Conservation (phyloP, 2,329 filamentous ascomycete genomes). For the Tolypocladium paradoxum region DNA sequence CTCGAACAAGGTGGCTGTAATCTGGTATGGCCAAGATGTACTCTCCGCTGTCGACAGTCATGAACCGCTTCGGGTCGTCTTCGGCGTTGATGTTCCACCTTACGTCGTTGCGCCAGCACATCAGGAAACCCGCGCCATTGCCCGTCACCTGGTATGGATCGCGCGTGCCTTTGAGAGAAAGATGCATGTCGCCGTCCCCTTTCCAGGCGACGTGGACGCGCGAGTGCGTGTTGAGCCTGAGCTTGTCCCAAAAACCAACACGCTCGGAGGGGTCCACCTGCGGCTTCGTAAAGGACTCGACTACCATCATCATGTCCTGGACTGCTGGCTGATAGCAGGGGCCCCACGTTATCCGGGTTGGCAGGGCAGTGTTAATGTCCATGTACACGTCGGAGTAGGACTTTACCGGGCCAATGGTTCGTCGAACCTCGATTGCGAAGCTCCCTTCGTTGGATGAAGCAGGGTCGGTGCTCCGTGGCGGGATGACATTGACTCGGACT, state of each 20-base stretch:
- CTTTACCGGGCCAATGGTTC: constrained; percentile 91
- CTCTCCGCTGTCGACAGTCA: constrained; percentile 91
- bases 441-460: constrained; percentile 45
- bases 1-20: constrained; percentile 76
- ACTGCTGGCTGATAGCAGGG: constrained; percentile 96
- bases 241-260: constrained; percentile 98
- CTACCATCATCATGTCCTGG: constrained; percentile 99
- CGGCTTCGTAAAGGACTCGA: constrained; percentile 95
- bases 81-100: constrained; percentile 75
- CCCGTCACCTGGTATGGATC: constrained; percentile 92
- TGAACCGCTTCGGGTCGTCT: constrained; percentile 83
- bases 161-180: constrained; percentile 81
- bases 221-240: constrained; percentile 87
- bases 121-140: constrained; percentile 86
- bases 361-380: constrained; percentile 85
- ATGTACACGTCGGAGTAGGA: constrained; percentile 88
- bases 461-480: constrained; percentile 49
- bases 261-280: constrained; percentile 87
- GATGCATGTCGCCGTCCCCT: constrained; percentile 88
- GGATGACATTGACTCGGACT: constrained; percentile 75
- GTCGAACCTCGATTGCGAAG: constrained; percentile 76
- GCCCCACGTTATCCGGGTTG: constrained; percentile 92
- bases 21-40: constrained; percentile 93
- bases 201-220: constrained; percentile 84
- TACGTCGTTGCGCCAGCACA: constrained; percentile 97